Base-by-base conservation (phyloP, 2,329 filamentous ascomycete genomes). In the Plenodomus tracheiphilus region DNA sequence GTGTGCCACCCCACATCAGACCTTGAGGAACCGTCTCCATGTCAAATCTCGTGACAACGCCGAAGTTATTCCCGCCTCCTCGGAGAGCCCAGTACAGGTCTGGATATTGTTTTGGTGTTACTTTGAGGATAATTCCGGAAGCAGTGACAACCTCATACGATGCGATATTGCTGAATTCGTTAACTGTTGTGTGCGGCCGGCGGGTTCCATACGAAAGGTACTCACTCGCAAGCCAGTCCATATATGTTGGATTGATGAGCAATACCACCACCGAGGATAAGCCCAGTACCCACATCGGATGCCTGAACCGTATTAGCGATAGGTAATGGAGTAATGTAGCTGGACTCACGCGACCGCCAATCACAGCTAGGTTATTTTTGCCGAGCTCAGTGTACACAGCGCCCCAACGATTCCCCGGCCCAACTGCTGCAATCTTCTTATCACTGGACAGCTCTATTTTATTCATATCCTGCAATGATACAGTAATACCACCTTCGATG, bases 401-500 rank as follows among this genome's bases (percentile, higher is more conserved):
- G 16, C 50, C 52, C 69, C 69, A 72, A 21, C 45, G 54, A 34
- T 58, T 58, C 2, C 69, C 69, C 3, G 65, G 35, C 2, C 65
- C 66, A 17, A 72, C 45, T 7, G 39, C 51, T 8, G 56, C 64
- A 13, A 56, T 55, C 9, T 39, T 54, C 20, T 58, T 50, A 42
- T 65, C 58, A 19, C 39, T 41, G 3, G 43, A 53, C 10, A 68
- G 48, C 1, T 45, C 41, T 21, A 70, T 53, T 1, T 46, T 30
- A 37, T 64, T 62, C 42, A 72, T 47, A 11, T 47, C 37, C 16
- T 59, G 61, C 30, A 78, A 60, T 43, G 75, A 73, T 43, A 78
- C 65, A 1, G 72, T 74, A 5, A 78, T 66, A 3, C 75, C 76
- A 37, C 59, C 56, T 1, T 69, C 59, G 25, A 75, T 71, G 47